Base-by-base conservation (phyloP, 2,329 filamentous ascomycete species). In the Daldinia eschscholtzii region DNA sequence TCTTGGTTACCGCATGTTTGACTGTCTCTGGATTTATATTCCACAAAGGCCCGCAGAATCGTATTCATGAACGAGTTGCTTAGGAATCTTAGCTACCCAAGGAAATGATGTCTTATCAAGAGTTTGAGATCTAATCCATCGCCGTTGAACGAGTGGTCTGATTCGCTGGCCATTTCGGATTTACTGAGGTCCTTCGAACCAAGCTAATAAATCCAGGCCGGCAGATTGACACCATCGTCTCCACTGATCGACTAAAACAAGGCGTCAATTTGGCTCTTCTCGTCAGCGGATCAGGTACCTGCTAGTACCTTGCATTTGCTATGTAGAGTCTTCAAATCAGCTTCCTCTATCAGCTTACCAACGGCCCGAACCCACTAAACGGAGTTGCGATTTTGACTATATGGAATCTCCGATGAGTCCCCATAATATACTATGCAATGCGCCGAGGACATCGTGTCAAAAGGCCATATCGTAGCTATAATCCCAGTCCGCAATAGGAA, bases 211-310 rank as follows among this genome's bases (percentile, higher is more conserved):
- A 18, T 26, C 46, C 13, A 12, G 26, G 10, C 26, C 46, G 26
- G 46, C 26, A 52, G 1, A 9, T 52, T 52, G 15, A 52, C 3
- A 52, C 46, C 46, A 30, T 52, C 46, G 37, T 66, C 63, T 39
- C 67, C 63, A 66, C 63, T 57, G 59, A 62, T 60, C 57, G 18
- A 30, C 28, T 33, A 20, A 30, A 23, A 62, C 50, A 59, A 44
- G 46, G 13, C 42, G 30, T 33, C 64, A 37, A 60, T 57, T 57
- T 57, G 56, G 42, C 52, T 57, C 35, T 18, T 35, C 20, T 55
- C 42, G 44, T 63, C 63, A 59, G 46, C 42, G n/a, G 61, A 59
- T 52, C 52, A 58, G 52, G 59, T 61, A 58, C 44, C 64, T 41
- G 48, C 50, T 13, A 6, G 33, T 61, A 52, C 57, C 48, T 58